phyloP scores from a whole-genome alignment of 345 rosid species.

The Eucalyptus paniculata region DNA sequence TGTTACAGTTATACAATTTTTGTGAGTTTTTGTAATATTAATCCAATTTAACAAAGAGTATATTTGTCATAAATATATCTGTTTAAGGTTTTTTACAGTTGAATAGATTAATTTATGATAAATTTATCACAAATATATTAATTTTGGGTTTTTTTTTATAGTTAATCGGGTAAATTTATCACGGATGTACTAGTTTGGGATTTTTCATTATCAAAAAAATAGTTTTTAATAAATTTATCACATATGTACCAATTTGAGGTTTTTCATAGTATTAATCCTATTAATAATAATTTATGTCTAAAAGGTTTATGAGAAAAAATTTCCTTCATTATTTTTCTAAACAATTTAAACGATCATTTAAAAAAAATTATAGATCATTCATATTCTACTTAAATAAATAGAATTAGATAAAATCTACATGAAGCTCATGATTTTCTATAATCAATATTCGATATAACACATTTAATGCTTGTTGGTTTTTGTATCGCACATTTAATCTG shows the following conservation, averaged over 20 bases:
- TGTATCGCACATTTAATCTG: neutral
- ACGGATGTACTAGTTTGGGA: rapidly evolving
- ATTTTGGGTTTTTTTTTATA: rapidly evolving
- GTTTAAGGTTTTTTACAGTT: rapidly evolving
- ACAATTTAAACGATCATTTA: rapidly evolving
- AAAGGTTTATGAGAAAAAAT: too few species aligned
- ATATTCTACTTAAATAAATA: rapidly evolving
- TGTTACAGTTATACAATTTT: rapidly evolving
- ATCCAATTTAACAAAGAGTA: rapidly evolving
- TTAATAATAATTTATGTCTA: too few species aligned
- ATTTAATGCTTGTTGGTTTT: neutral
- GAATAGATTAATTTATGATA: rapidly evolving
- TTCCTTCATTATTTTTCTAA: too few species aligned
- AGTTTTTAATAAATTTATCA: rapidly evolving
- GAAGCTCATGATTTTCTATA: neutral
- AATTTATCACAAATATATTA: too few species aligned
- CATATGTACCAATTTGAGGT: rapidly evolving
- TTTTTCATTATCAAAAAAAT: too few species aligned
- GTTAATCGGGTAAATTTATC: rapidly evolving
- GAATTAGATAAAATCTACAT: rapidly evolving
- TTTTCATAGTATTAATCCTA: rapidly evolving
- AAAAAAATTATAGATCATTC: too few species aligned
- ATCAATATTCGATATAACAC: neutral
- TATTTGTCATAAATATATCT: rapidly evolving
- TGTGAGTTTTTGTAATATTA: too few species aligned